These are phyloP conservation scores for Amanita pseudoporphyria DNA, from an alignment of 768 basidiomycete species.

Conservation along the genomic window DNA sequence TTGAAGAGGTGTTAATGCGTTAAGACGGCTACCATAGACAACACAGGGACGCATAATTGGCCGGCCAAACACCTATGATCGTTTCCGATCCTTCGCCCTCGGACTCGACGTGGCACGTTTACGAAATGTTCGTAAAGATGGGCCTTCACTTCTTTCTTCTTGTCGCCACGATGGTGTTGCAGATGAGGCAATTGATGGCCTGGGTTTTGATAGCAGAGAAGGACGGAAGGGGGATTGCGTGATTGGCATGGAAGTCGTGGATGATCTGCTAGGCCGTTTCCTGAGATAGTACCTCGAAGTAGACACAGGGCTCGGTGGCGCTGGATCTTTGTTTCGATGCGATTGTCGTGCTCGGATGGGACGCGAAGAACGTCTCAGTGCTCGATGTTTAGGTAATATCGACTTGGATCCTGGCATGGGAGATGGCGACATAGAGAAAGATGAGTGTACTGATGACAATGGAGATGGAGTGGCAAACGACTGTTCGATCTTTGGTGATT, in stretches of 20 bases:
- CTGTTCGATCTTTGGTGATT: constrained; percentile 4
- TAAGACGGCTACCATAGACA: not conserved
- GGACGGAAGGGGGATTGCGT: not conserved
- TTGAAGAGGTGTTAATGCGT: too few relatives aligned
- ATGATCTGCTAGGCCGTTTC: constrained; percentile 18
- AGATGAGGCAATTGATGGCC: not conserved
- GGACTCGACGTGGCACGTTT: not conserved
- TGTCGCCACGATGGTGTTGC: not conserved
- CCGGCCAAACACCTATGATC: too few relatives aligned
- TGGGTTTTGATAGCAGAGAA: not conserved
- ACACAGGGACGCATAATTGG: not conserved
- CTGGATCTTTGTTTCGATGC: constrained; percentile 7
- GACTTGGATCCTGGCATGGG: not conserved
- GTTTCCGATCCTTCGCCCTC: not conserved
- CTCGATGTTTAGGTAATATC: constrained; percentile 4
- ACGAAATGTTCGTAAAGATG: not conserved
- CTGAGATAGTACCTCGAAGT: constrained; percentile 24
- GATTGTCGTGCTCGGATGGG: constrained; percentile 2
- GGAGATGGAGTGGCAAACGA: not conserved
- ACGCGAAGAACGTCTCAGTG: constrained; percentile 10
- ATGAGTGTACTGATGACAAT: not conserved
- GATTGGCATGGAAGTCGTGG: constrained; percentile 2
- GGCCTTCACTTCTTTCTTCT: not conserved
- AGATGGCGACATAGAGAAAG: not conserved
- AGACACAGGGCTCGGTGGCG: constrained; percentile 8